These are phyloP conservation scores for Aspergillus wentii DNA, from an alignment of 495 filamentous ascomycete genomes.

Conservation along the genomic window DNA sequence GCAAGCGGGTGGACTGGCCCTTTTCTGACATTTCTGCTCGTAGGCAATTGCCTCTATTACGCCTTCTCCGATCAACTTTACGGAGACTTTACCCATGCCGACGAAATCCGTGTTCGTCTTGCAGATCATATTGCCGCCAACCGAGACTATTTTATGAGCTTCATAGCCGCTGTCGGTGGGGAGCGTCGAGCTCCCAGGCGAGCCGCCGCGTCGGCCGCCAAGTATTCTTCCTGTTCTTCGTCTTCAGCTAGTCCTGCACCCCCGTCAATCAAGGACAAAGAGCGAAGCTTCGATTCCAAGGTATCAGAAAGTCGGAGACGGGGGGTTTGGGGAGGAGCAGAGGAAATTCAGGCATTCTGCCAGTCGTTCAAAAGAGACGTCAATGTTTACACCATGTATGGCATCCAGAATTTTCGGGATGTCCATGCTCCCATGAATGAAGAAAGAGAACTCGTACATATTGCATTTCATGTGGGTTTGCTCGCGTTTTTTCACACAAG, in stretches of 20 bases:
- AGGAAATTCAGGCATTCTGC: slow-evolving; percentile 67
- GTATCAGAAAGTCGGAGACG: slow-evolving; percentile 55
- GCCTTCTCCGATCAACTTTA: slow-evolving; percentile 72
- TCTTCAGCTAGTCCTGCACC: slow-evolving; percentile 26
- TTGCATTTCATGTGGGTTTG: slow-evolving; percentile 64
- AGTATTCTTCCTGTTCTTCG: slow-evolving; percentile 32
- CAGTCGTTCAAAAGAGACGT: slow-evolving; percentile 58
- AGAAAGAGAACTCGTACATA: slow-evolving; percentile 45
- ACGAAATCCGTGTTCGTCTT: slow-evolving; percentile 53
- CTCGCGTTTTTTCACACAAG: slow-evolving; percentile 1
- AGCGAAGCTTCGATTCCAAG: slow-evolving; percentile 58
- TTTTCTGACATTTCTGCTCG: slow-evolving; percentile 12
- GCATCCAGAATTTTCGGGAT: slow-evolving; percentile 40
- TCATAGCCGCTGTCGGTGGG: slow-evolving; percentile 57
- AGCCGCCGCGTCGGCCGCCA: slow-evolving; percentile 38
- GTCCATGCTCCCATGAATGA: slow-evolving; percentile 41
- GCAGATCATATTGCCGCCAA: slow-evolving; percentile 60
- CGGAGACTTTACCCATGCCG: slow-evolving; percentile 54
- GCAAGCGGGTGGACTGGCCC: not conserved
- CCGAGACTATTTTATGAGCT: slow-evolving; percentile 60
- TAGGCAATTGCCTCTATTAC: slow-evolving; percentile 75
- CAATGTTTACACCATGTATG: slow-evolving; percentile 54
- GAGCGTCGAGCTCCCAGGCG: slow-evolving; percentile 60
- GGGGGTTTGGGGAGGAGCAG: slow-evolving; percentile 66
- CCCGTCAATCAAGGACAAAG: slow-evolving; percentile 52